Evolutionary conservation across 108 stramenopile genomes (phyloP).

Genomic region (Chaetoceros muelleri): DNA sequence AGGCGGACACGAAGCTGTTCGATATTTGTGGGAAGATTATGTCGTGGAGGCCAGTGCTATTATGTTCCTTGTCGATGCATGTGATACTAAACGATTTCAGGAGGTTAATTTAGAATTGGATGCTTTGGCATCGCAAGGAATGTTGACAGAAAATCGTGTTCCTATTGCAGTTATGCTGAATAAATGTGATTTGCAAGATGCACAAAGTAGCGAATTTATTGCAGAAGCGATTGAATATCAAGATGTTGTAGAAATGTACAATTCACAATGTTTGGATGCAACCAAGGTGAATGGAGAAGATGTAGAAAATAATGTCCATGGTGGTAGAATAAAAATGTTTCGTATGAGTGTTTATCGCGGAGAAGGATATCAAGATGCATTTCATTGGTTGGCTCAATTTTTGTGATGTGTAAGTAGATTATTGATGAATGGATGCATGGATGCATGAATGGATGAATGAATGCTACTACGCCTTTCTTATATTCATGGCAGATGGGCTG

Average conservation of each 20-base stretch:
- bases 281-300: too few relatives aligned
- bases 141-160: constrained; percentile 11
- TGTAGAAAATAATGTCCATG: not conserved
- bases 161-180: constrained; percentile 49
- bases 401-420: constrained; percentile 8
- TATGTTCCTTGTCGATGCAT: constrained; percentile 44
- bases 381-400: constrained; percentile 44
- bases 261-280: constrained; percentile 14
- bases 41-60: constrained; percentile 26
- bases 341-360: constrained; percentile 46
- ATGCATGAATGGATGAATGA: too few relatives aligned
- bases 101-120: constrained; percentile 51
- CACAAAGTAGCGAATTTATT: constrained; percentile 25
- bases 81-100: constrained; percentile 37
- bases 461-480: too few relatives aligned
- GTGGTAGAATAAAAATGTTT: constrained; percentile 27
- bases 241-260: constrained; percentile 18
- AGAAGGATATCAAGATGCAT: constrained; percentile 53
- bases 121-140: constrained; percentile 29
- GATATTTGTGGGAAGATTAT: constrained; percentile 57
- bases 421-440: not conserved
- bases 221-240: constrained; percentile 25
- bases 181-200: constrained; percentile 42
- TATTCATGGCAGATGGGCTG: too few relatives aligned
- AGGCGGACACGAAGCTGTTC: constrained; percentile 59